Evolutionary conservation across 1,284 basidiomycete species (phyloP), one percentile per base, ranked within the genome.

Genomic region (Bondarzewia mesenterica): DNA sequence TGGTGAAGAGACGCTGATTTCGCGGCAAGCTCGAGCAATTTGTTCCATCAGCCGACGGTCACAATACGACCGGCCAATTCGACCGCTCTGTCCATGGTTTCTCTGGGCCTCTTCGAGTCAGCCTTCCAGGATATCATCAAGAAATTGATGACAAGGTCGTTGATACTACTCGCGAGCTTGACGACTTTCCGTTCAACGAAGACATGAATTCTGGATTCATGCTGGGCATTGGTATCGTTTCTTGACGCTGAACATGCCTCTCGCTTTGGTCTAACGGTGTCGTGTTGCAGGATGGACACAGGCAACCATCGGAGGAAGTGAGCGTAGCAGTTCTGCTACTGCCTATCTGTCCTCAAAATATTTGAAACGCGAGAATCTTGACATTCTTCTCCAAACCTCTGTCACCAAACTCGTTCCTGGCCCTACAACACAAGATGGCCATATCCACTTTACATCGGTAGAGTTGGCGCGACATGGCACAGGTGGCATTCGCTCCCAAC

Each of bases 131-230:
- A 5, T 59, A 52, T 38, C 52, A 59, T 7, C 49, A 44, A 2
- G 41, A 50, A 4, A 58, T 64, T 5, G 66, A 66, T 46, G 14
- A 44, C 10, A 54, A 52, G 7, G 54, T 64, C 14, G 43, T 63
- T 3, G 8, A 39, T 18, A 37, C 53, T 8, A 54, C 56, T 5
- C 56, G 51, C 3, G 42, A 54, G 21, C 50, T 62, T 29, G 29
- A 60, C 8, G 54, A 51, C 6, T 67, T 60, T 50, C 51, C 58
- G 2, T 69, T 59, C 55, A 67, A 63, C 43, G 40, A 52, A 7
- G 68, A 70, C 43, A 58, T 59, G 53, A 69, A 68, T 43, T 58
- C 58, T 15, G 68, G 67, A 5, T 48, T 57, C 42, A 58, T 58
- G 0, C 47, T 66, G 20, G 67, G 67, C 25, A 45, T 66, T 36